These are phyloP conservation scores for Chlorokybus atmophyticus DNA, from an alignment of 139 green algal species.

Conservation along the genomic window DNA sequence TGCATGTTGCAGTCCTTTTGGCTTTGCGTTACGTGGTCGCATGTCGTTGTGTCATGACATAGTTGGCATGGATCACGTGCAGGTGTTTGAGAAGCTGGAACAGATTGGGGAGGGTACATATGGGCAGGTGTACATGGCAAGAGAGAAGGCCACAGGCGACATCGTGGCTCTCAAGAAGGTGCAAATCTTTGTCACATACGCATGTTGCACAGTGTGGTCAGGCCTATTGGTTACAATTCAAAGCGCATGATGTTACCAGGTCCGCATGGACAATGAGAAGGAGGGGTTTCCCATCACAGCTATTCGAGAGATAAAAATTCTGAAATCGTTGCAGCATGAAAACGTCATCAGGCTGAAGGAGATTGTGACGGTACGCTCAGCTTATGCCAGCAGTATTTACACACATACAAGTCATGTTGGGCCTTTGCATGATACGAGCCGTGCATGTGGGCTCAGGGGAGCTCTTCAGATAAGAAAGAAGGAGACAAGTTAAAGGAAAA, in stretches of 20 bases:
- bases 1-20: no score
- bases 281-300: slow-evolving; percentile 98
- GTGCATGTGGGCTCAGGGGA: background rate
- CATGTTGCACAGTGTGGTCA: no score
- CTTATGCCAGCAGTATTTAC: background rate
- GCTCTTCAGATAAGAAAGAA: background rate
- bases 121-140: slow-evolving; percentile 38
- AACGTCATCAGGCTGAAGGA: slow-evolving; percentile 94
- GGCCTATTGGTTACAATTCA: no score
- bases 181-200: no score
- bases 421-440: background rate
- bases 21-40: no score
- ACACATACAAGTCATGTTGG: background rate
- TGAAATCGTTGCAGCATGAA: slow-evolving; percentile 68
- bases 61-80: no score
- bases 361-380: slow-evolving; percentile 60
- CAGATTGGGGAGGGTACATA: slow-evolving; percentile 6
- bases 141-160: slow-evolving; percentile 30
- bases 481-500: slow-evolving; percentile 45
- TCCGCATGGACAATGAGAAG: slow-evolving; percentile 98
- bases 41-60: no score
- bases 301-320: slow-evolving; percentile 95
- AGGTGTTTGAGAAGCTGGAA: slow-evolving; percentile 1
- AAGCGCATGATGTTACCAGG: no score
- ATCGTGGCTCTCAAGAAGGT: slow-evolving; percentile 91